Conservation (phyloP, 192 early-diverging fungal species). For the Ambispora gerdemannii region DNA sequence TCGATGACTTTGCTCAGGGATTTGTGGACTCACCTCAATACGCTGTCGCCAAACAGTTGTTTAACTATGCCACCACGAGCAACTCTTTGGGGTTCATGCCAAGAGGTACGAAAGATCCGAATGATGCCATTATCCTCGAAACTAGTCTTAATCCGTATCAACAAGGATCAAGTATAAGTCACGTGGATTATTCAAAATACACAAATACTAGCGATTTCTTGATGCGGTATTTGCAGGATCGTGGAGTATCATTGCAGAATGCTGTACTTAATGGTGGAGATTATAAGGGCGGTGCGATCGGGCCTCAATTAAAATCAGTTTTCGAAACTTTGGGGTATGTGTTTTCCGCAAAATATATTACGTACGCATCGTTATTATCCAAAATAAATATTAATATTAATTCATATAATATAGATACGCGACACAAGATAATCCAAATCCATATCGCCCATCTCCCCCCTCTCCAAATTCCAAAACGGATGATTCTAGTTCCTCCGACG, state of each 20-base stretch:
- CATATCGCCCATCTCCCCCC: neutral
- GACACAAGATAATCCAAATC: constrained; percentile 18
- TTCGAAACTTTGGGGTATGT: constrained; percentile 36
- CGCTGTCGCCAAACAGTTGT: neutral
- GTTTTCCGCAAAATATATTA: neutral
- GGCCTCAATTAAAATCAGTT: constrained; percentile 32
- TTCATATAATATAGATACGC: neutral
- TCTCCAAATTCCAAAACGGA: no score
- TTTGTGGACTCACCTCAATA: constrained; percentile 28
- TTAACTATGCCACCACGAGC: neutral
- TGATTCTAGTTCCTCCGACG: no score
- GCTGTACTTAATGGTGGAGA: constrained; percentile 16
- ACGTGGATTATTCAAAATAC: constrained; percentile 39
- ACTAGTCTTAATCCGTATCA: constrained; percentile 38
- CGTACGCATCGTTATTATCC: neutral
- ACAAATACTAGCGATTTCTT: constrained; percentile 38
- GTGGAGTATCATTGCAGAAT: constrained; percentile 34
- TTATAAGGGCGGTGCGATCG: constrained; percentile 34
- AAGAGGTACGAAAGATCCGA: neutral
- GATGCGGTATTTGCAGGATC: constrained; percentile 41
- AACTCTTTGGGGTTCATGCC: constrained; percentile 25
- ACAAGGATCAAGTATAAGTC: constrained; percentile 39
- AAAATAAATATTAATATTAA: neutral
- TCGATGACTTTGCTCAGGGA: neutral
- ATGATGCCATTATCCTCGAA: constrained; percentile 33